Base-by-base conservation (phyloP, 352 stramenopile genomes). In the Globisporangium uncinulatum region DNA sequence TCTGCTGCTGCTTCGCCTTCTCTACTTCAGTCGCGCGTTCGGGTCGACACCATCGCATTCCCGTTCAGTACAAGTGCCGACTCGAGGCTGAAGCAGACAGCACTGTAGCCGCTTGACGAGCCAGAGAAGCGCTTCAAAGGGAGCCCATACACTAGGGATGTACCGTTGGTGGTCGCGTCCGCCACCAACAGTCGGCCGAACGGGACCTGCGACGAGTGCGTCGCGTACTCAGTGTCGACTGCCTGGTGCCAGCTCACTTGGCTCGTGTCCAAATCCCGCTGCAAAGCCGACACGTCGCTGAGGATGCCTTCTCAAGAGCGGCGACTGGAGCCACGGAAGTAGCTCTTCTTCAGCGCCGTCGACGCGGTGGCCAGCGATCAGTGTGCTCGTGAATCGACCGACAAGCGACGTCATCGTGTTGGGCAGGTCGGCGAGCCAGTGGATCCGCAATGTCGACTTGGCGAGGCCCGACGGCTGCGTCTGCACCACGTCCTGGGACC, bases 401-500 rank as follows among this genome's bases (percentile, higher is more conserved):
- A 72, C 79, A 6, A 95, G 69, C 29, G 82, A 94, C 20, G 86
- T 67, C 32, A 89, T 52, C 14, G 80, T 76, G 32, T 88, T 90
- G 50, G 87, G 78, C 45, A 92, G 69, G 55, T 94, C 86, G 20
- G 92, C 83, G 17, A 95, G 56, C 83, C 86, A 95, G 41, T 93
- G 86, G 13, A 95, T 63, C 21, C 73, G 75, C 32, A 93, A 62
- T 0, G 82, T 95, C n/a, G 83, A 92, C 54, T 79, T 84, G 7
- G 74, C 77, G 11, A 94, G 69, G 11, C 86, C 86, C 13, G 79
- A 83, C 8, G 86, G 79, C 43, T 77, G 67, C 34, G 92, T 71
- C 51, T 94, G 74, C n/a, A 87, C 71, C n/a, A 89, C 63, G 57
- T 94, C 83, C 56, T 92, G 71, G 1, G 70, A 65, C 3, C 80